Evolutionary conservation across 1,284 basidiomycete species (phyloP).

Genomic region (Limonomyces culmigenus): DNA sequence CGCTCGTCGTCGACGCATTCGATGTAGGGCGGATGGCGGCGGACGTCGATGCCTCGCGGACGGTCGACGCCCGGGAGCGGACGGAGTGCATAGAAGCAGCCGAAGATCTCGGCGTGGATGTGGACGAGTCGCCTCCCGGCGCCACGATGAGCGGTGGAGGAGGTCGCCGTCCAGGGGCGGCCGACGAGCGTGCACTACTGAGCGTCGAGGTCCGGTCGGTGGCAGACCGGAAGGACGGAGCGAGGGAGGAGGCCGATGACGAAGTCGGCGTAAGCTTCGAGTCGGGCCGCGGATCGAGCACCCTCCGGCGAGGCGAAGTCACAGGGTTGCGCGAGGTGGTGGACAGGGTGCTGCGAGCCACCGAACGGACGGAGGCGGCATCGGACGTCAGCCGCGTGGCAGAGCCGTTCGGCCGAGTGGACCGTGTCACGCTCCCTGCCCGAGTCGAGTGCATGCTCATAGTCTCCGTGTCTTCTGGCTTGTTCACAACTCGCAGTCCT

Average conservation of each 20-base stretch:
- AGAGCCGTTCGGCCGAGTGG: no score
- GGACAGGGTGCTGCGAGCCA: constrained; percentile 26
- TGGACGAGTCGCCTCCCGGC: constrained; percentile 11
- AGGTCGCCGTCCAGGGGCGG: no score
- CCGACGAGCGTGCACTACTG: no score
- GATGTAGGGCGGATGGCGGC: constrained; percentile 24
- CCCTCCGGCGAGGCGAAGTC: constrained; percentile 1
- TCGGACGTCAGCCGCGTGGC: no score
- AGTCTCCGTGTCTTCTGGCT: constrained; percentile 24
- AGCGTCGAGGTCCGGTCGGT: no score
- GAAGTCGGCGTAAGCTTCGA: constrained; percentile 32
- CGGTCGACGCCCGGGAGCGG: constrained; percentile 10
- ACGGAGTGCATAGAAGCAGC: constrained; percentile 21
- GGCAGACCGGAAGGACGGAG: no score
- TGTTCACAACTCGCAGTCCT: constrained; percentile 9
- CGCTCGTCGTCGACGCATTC: constrained; percentile 27
- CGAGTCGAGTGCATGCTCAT: constrained; percentile 36
- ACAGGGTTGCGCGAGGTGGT: no score
- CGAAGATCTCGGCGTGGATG: constrained; percentile 16
- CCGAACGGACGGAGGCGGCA: constrained; percentile 26
- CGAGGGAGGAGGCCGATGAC: no score
- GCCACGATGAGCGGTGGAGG: constrained; percentile 4
- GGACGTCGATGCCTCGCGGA: constrained; percentile 13
- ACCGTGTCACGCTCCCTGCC: no score
- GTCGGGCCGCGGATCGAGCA: constrained; percentile 6